Percentiles rank a stretch among this genome's conserved stretches.
Conservation (phyloP, 306 rosid species). For the Trichosanthes truncata region DNA sequence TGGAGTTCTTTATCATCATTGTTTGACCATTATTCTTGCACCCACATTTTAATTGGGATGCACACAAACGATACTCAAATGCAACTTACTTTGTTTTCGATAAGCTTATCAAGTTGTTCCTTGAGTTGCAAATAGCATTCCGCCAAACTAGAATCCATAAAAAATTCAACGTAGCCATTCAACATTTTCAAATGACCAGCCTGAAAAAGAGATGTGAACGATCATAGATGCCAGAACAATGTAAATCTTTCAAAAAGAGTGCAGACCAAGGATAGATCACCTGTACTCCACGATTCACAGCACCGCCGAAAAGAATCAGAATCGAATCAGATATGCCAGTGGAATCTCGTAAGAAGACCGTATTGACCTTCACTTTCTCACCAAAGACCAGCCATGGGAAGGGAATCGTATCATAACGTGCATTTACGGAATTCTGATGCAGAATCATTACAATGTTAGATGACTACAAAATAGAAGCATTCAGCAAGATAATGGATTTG, state of each 20-base stretch:
- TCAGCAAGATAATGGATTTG: neutral
- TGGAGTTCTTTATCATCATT: no score
- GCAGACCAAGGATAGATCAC: slow-evolving; percentile 25
- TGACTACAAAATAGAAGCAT: neutral
- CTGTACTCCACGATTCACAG: slow-evolving; percentile 61
- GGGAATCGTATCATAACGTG: slow-evolving; percentile 84
- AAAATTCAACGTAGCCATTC: slow-evolving; percentile 73
- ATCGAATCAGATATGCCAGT: slow-evolving; percentile 90
- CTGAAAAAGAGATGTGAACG: slow-evolving; percentile 25
- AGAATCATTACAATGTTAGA: slow-evolving; percentile 16
- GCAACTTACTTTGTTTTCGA: slow-evolving; percentile 68
- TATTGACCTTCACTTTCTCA: slow-evolving; percentile 87
- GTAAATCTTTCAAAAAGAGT: neutral
- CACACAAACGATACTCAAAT: neutral
- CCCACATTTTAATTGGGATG: no score
- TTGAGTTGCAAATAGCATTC: slow-evolving; percentile 86
- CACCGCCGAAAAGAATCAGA: slow-evolving; percentile 79
- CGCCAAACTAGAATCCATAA: slow-evolving; percentile 83
- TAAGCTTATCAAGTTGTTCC: slow-evolving; percentile 72
- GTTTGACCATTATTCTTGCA: no score
- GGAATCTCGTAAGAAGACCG: slow-evolving; percentile 93
- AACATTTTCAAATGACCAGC: slow-evolving; percentile 91
- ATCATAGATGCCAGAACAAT: slow-evolving; percentile 10
- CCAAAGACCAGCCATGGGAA: slow-evolving; percentile 97
- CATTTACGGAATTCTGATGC: slow-evolving; percentile 86